Evolutionary conservation across 2,329 filamentous ascomycete species (phyloP), one percentile per base, ranked within the genome.

Genomic region (Stemphylium vesicarium): DNA sequence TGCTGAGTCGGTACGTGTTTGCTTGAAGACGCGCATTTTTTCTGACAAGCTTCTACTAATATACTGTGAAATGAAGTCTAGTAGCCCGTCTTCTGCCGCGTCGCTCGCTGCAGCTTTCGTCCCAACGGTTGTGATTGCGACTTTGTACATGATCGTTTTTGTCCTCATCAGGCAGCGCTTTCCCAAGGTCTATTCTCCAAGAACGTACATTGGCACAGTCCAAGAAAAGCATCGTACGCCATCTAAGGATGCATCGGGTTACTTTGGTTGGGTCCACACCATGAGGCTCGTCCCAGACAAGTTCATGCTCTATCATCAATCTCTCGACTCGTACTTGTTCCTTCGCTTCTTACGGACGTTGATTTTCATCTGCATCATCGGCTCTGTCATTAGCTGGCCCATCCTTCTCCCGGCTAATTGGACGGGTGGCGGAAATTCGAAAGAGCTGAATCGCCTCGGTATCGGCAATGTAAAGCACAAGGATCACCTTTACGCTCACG

Each of bases 251-350:
- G 72, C 69, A 12, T 31, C 51, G 2, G 55, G 46, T 15, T 71
- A 67, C 51, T 71, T 69, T 55, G 68, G 68, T 50, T 82, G 80
- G 79, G 59, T 81, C 33, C 70, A 73, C 22, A 75, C 80, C 0
- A 84, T 85, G 65, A 76, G 80, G 48, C 77, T 78, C 38, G 75
- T 87, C 16, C 81, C 84, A 3, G 93, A 98, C 72, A 87, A 87
- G 36, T 92, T 91, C 69, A 86, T 93, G 22, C 85, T 98, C 18
- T 91, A 95, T 69, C 92, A 96, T 78, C 91, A 94, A 73, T 96
- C 92, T 0, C 85, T 99, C 59, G 94, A 99, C 73, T 90, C 90
- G 29, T 98, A 94, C 75, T 86, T 98, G 46, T 92, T 96, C 74
- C 82, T 98, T 24, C 91, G 94, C 32, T 96, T 94, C 70, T 79